Percentiles rank a stretch among this genome's conserved stretches.
These are phyloP conservation scores for Suillus luteus DNA, from an alignment of 768 basidiomycete genomes.

Conservation along the genomic window DNA sequence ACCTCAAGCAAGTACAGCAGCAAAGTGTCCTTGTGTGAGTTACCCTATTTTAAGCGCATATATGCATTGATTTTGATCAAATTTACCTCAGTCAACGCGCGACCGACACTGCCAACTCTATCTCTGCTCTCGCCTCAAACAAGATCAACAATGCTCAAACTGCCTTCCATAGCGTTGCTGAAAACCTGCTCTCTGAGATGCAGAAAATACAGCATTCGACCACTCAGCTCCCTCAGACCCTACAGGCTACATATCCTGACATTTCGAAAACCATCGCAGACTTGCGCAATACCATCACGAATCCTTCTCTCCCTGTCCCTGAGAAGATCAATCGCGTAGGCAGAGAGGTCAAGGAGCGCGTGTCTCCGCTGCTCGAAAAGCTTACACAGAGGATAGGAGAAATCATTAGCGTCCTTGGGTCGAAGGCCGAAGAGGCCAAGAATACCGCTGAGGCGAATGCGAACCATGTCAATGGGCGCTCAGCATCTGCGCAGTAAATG, in stretches of 20 bases:
- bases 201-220: constrained; percentile 66
- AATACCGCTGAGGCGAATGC: neutral
- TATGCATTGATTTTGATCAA: constrained; percentile 13
- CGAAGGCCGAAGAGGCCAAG: constrained; percentile 31
- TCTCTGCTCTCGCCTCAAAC: constrained; percentile 60
- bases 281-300: constrained; percentile 51
- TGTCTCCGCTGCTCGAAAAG: constrained; percentile 61
- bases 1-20: constrained; percentile 66
- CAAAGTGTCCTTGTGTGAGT: constrained; percentile 68
- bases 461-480: constrained; percentile 15
- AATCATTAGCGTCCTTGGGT: constrained; percentile 26
- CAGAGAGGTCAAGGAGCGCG: constrained; percentile 59
- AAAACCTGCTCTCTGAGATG: constrained; percentile 67
- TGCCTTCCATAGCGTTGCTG: constrained; percentile 60
- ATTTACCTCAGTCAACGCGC: constrained; percentile 58
- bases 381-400: constrained; percentile 43
- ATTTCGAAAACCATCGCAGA: constrained; percentile 55
- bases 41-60: constrained; percentile 3
- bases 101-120: constrained; percentile 62
- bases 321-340: constrained; percentile 63
- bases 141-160: constrained; percentile 56
- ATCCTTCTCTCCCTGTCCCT: constrained; percentile 55
- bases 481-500: constrained; percentile 16
- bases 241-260: constrained; percentile 60
- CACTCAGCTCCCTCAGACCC: constrained; percentile 55